These are phyloP conservation scores for Chalciporus chontae DNA, from an alignment of 768 basidiomycete genomes.

Conservation along the genomic window DNA sequence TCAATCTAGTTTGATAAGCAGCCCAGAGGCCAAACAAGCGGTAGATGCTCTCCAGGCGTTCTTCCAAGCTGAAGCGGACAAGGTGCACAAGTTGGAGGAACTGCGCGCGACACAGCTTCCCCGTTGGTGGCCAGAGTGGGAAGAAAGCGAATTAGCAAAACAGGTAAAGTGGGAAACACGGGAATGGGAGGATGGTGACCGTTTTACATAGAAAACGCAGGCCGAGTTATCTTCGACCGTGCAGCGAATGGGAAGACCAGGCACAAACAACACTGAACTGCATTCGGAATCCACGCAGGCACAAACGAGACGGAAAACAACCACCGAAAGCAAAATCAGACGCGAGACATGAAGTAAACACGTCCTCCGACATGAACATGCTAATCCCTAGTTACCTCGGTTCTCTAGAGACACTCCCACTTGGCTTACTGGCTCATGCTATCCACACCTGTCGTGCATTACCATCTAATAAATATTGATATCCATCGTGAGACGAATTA, in stretches of 20 bases:
- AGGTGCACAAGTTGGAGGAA: slow-evolving; percentile 20
- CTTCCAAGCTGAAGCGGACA: slow-evolving; percentile 23
- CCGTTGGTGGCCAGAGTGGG: slow-evolving; percentile 32
- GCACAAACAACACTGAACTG: too few relatives aligned
- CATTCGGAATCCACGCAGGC: too few relatives aligned
- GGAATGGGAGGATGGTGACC: too few relatives aligned
- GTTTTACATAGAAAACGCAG: too few relatives aligned
- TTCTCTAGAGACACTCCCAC: too few relatives aligned
- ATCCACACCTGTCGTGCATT: neutral
- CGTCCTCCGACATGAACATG: too few relatives aligned
- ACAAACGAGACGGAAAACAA: too few relatives aligned
- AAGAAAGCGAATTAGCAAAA: slow-evolving; percentile 17
- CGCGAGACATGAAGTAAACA: too few relatives aligned
- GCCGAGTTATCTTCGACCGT: too few relatives aligned
- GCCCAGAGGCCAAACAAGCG: slow-evolving; percentile 14
- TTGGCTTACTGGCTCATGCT: neutral
- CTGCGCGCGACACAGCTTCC: slow-evolving; percentile 21
- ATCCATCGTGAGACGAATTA: slow-evolving; percentile 10
- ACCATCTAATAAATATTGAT: slow-evolving; percentile 18
- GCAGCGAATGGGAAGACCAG: too few relatives aligned
- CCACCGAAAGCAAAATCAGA: too few relatives aligned
- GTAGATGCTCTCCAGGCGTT: slow-evolving; percentile 21
- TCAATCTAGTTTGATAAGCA: neutral
- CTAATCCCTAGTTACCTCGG: too few relatives aligned
- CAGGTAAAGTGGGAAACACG: neutral